These are phyloP conservation scores for Kuraishia borneana DNA, from an alignment of 805 yeast genomes.

Conservation along the genomic window DNA sequence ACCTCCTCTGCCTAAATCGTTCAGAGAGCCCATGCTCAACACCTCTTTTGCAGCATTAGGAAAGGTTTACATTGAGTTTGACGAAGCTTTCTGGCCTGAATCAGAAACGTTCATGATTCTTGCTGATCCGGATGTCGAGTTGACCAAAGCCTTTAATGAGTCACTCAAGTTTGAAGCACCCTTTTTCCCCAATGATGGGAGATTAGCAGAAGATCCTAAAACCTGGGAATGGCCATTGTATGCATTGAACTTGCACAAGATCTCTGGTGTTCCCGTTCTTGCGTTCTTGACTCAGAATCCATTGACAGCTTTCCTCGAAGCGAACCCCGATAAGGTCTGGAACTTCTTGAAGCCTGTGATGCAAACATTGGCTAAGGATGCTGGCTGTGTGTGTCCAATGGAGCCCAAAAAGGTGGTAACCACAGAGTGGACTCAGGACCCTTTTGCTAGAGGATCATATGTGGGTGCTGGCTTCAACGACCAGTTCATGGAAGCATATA, in stretches of 20 bases:
- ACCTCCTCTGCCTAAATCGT: slow-evolving; percentile 25
- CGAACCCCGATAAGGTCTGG: slow-evolving; percentile 30
- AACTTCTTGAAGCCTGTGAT: slow-evolving; percentile 30
- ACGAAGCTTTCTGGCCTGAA: slow-evolving; percentile 33
- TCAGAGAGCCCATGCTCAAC: slow-evolving; percentile 16
- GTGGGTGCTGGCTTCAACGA: slow-evolving; percentile 18
- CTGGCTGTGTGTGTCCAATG: slow-evolving; percentile 2
- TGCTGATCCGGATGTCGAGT: slow-evolving; percentile 16
- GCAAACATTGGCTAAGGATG: slow-evolving; percentile 8
- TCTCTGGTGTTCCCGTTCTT: slow-evolving; percentile 24
- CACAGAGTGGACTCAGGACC: slow-evolving; percentile 41
- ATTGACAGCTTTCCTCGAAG: slow-evolving; percentile 34
- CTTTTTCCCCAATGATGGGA: background rate
- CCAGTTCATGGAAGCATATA: slow-evolving; percentile 19
- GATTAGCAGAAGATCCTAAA: slow-evolving; percentile 7
- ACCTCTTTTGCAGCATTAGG: slow-evolving; percentile 31
- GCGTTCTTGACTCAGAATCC: slow-evolving; percentile 37
- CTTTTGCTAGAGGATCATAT: slow-evolving; percentile 39
- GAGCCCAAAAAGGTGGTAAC: slow-evolving; percentile 3
- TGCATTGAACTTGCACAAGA: slow-evolving; percentile 17
- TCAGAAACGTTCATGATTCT: slow-evolving; percentile 19
- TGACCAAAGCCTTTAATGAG: slow-evolving; percentile 5
- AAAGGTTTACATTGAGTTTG: slow-evolving; percentile 35
- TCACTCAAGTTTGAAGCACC: background rate
- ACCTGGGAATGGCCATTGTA: slow-evolving; percentile 17